These are phyloP conservation scores for Paxillus ammoniavirescens DNA, from an alignment of 768 basidiomycete species.

Conservation along the genomic window DNA sequence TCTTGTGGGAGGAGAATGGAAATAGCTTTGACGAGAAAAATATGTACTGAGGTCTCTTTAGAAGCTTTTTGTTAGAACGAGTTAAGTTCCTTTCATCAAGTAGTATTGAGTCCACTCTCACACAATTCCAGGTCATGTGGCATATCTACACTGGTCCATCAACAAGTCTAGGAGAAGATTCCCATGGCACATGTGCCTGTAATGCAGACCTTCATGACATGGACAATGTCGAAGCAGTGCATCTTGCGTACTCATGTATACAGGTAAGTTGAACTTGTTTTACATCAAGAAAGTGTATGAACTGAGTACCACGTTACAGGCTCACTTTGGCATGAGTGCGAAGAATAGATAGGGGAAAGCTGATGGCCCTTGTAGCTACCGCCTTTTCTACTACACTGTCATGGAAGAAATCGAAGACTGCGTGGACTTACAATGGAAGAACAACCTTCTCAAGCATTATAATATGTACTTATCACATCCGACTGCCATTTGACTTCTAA, in stretches of 20 bases:
- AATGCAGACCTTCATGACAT: too few relatives aligned
- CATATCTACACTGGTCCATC: neutral
- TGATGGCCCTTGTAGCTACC: conserved; percentile 3
- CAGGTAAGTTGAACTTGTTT: neutral
- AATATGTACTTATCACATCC: neutral
- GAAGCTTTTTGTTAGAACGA: neutral
- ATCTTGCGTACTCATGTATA: neutral
- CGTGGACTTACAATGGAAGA: neutral
- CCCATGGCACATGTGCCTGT: too few relatives aligned
- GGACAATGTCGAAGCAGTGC: too few relatives aligned
- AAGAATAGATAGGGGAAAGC: neutral
- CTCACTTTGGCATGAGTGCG: neutral
- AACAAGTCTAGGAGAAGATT: too few relatives aligned
- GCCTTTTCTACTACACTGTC: conserved; percentile 1
- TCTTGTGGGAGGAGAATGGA: conserved; percentile 2
- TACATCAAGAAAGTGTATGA: neutral
- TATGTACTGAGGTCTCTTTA: conserved; percentile 1
- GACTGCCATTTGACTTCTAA: too few relatives aligned
- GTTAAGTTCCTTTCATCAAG: neutral
- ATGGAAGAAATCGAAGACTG: neutral
- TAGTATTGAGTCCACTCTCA: neutral
- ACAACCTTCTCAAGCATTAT: neutral
- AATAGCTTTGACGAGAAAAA: neutral
- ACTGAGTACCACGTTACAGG: neutral
- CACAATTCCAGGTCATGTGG: neutral